Base-by-base conservation (phyloP, 1,284 basidiomycete species). In the Fomitopsis pinicola region DNA sequence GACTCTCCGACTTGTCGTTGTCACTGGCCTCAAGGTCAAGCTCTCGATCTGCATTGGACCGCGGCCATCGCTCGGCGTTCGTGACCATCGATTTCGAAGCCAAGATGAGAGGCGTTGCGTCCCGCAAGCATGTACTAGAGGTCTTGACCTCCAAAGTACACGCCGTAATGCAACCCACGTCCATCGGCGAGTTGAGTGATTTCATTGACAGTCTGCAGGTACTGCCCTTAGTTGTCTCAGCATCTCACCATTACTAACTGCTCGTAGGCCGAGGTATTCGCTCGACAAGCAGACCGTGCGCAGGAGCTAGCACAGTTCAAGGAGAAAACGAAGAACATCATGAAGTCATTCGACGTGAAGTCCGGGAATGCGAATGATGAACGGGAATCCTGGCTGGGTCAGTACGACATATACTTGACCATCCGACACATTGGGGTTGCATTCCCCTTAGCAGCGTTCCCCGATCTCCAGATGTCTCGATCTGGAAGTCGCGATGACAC, bases 131-230 rank as follows among this genome's bases (percentile, higher is more conserved):
- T 48, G 65, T 72, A 33, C 68, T 91, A 17, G 78, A 85, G 46
- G 64, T 95, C 35, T 73, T 76, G 1, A 74, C 95, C 28, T 84
- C 83, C 6, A 91, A 90, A 71, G 86, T 94, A 6, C 93, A 97
- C 71, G 93, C 94, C 0, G 91, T 96, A 53, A 89, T 96, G 89
- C 94, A 95, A 72, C 88, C 95, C 17, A 92, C 91, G 62, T 95
- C 95, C 0, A 87, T 97, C 57, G 89, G 89, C 38, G 92, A 95
- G 70, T 77, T 97, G 12, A 91, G 89, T 15, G 95, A 97, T 71
- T 91, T 95, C 61, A 75, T 95, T 55, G 91, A 94, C 69, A 84
- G 94, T 66, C 76, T 92, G 57, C 89, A 91, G 81, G 91, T 88
- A 76, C 67, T 68, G 59, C 28, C 48, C 9, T 33, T 35, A 22